phyloP scores from a whole-genome alignment of 1,284 basidiomycete genomes.

The Laetiporus sulphureus region DNA sequence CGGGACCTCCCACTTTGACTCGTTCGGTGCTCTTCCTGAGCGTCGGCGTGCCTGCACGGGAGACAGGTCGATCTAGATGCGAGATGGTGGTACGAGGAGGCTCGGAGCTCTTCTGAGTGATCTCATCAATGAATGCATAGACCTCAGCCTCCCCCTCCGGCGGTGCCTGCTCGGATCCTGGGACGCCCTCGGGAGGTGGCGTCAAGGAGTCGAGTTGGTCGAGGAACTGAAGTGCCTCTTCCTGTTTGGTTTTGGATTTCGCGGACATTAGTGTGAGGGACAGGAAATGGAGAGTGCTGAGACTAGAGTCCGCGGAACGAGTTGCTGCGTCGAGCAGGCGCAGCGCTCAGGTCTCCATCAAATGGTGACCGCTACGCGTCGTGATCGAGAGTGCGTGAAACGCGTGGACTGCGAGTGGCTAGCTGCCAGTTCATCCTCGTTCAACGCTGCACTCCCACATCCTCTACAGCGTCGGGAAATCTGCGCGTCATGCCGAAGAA shows the following conservation, averaged over 20 bases:
- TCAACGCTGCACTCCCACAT: not conserved
- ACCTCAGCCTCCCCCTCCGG: constrained; percentile 70
- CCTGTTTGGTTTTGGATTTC: constrained; percentile 76
- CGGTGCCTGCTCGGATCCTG: constrained; percentile 18
- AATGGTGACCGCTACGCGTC: not conserved
- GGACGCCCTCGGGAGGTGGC: constrained; percentile 23
- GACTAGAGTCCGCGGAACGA: not conserved
- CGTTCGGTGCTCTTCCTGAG: constrained; percentile 73
- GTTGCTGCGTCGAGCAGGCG: too few relatives aligned
- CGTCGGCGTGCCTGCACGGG: constrained; percentile 65
- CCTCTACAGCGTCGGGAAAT: not conserved
- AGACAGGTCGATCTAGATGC: constrained; percentile 51
- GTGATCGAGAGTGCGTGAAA: not conserved
- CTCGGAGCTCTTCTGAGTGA: constrained; percentile 83
- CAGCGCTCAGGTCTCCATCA: too few relatives aligned
- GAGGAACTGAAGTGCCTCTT: constrained; percentile 86
- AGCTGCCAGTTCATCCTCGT: not conserved
- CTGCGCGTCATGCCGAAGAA: constrained; percentile 4
- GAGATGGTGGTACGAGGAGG: constrained; percentile 53
- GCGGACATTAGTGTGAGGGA: constrained; percentile 20
- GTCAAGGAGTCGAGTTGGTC: constrained; percentile 83
- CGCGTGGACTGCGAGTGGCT: not conserved
- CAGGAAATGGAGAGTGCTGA: not conserved
- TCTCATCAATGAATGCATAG: constrained; percentile 90
- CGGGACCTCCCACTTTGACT: constrained; percentile 54